Percentiles rank a stretch among this genome's conserved stretches.
Evolutionary conservation across 2,329 filamentous ascomycete species (phyloP).

Genomic region (Pseudonectria foliicola): DNA sequence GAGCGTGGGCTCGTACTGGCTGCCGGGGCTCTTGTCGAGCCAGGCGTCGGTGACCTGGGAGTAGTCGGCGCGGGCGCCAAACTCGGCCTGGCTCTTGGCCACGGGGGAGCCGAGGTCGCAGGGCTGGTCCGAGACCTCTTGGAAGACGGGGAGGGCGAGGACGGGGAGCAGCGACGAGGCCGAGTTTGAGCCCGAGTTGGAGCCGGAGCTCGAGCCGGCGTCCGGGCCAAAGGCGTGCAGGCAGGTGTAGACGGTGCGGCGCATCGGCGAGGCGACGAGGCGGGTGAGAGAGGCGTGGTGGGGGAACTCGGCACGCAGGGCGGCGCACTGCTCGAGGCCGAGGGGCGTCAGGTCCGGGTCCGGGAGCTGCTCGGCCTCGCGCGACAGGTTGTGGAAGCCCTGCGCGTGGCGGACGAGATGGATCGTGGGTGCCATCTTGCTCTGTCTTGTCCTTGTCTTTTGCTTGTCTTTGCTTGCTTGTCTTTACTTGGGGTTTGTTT

Average conservation of each 20-base stretch:
- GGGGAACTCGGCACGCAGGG: constrained; percentile 56
- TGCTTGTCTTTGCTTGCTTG: neutral
- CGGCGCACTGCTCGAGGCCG: constrained; percentile 68
- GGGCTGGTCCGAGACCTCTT: constrained; percentile 68
- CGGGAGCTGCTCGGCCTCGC: constrained; percentile 62
- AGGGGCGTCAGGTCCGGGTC: constrained; percentile 72
- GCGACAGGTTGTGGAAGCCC: constrained; percentile 72
- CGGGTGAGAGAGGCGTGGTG: constrained; percentile 58
- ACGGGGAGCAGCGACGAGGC: constrained; percentile 37
- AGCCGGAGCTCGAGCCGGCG: neutral
- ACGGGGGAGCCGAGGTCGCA: constrained; percentile 67
- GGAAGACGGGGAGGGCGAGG: constrained; percentile 64
- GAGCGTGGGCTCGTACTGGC: constrained; percentile 39
- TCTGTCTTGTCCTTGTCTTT: no score
- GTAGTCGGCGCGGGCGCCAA: constrained; percentile 57
- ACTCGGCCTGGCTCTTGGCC: constrained; percentile 51
- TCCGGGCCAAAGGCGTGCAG: constrained; percentile 58
- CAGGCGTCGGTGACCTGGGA: constrained; percentile 56
- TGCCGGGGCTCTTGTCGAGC: constrained; percentile 55
- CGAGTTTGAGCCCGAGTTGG: no score
- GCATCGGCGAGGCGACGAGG: constrained; percentile 71
- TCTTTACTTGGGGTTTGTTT: neutral
- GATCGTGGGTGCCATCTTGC: constrained; percentile 50
- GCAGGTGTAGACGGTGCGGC: constrained; percentile 74
- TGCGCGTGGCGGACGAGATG: constrained; percentile 68